These are phyloP conservation scores for Solanum virginianum DNA, from an alignment of 257 asterid genomes.

Conservation along the genomic window DNA sequence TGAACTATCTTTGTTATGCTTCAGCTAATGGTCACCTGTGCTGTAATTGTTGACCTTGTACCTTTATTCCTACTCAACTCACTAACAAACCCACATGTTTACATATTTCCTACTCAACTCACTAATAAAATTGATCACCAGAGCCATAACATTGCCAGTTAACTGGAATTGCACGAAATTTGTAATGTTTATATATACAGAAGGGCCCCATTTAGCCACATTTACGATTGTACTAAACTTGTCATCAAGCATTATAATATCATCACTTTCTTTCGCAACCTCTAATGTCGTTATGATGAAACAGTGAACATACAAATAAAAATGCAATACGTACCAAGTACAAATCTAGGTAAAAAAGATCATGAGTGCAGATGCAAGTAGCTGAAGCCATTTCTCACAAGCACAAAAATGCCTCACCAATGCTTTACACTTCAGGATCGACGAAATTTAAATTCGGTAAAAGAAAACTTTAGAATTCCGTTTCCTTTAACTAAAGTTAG, in stretches of 20 bases:
- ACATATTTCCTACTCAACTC: too few relatives aligned
- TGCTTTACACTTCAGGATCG: constrained; percentile 39
- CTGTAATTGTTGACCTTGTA: too few relatives aligned
- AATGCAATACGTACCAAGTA: neutral
- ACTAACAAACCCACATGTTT: too few relatives aligned
- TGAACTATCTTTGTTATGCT: too few relatives aligned
- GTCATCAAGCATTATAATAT: constrained; percentile 89
- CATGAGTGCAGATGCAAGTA: constrained; percentile 79
- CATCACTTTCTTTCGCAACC: constrained; percentile 99
- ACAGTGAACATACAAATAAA: neutral
- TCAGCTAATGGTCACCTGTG: too few relatives aligned
- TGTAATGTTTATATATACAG: constrained; percentile 93
- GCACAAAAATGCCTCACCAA: constrained; percentile 88
- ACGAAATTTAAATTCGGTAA: too few relatives aligned
- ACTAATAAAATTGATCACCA: constrained; percentile 60
- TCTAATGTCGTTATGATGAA: constrained; percentile 10
- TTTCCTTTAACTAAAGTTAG: too few relatives aligned
- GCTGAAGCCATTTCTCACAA: constrained; percentile 99
- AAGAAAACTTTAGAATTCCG: too few relatives aligned
- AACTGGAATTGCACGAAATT: constrained; percentile 95
- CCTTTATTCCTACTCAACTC: too few relatives aligned
- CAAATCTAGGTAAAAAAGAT: neutral
- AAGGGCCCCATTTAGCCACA: constrained; percentile 94
- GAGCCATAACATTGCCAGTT: constrained; percentile 91
- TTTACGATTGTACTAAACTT: constrained; percentile 87